phyloP scores from a whole-genome alignment of 192 early-diverging fungal species.

The Entomortierella lignicola region DNA sequence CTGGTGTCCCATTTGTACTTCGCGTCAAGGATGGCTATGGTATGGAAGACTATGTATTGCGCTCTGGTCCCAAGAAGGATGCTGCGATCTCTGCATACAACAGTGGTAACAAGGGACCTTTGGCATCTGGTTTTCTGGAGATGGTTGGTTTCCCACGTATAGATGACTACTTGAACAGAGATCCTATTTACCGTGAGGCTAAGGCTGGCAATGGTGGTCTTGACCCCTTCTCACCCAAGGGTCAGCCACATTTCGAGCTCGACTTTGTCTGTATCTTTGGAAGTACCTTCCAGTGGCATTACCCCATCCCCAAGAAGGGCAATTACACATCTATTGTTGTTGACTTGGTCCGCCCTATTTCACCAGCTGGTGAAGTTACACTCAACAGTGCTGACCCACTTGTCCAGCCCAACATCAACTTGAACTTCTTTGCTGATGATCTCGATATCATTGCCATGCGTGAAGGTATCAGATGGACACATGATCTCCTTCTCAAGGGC shows the following conservation, averaged over 20 bases:
- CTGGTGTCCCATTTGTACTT: conserved; percentile 22
- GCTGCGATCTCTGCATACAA: conserved; percentile 2
- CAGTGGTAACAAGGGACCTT: conserved; percentile 13
- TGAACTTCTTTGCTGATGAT: conserved; percentile 31
- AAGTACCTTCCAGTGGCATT: conserved; percentile 38
- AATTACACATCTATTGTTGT: conserved; percentile 28
- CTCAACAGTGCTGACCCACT: conserved; percentile 41
- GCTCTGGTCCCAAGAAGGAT: conserved; percentile 12
- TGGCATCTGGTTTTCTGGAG: conserved; percentile 27
- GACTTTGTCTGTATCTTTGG: conserved; percentile 37
- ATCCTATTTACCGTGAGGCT: too few species aligned
- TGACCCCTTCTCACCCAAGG: conserved; percentile 24
- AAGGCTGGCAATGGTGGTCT: conserved; percentile 24
- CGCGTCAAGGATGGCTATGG: conserved; percentile 33
- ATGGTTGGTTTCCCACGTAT: conserved; percentile 40
- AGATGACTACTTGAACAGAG: conserved; percentile 17
- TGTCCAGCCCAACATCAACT: conserved; percentile 34
- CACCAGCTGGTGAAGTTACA: conserved; percentile 28
- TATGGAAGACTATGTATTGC: conserved; percentile 31
- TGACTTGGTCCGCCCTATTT: conserved; percentile 30
- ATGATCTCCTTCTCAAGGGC: conserved; percentile 32
- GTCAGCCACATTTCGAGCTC: conserved; percentile 33
- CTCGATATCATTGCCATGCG: conserved; percentile 40
- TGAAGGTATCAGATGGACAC: conserved; percentile 35
- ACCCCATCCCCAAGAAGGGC: conserved; percentile 17